phyloP scores from a whole-genome alignment of 1,284 basidiomycete species.

The Malassezia sp. region DNA sequence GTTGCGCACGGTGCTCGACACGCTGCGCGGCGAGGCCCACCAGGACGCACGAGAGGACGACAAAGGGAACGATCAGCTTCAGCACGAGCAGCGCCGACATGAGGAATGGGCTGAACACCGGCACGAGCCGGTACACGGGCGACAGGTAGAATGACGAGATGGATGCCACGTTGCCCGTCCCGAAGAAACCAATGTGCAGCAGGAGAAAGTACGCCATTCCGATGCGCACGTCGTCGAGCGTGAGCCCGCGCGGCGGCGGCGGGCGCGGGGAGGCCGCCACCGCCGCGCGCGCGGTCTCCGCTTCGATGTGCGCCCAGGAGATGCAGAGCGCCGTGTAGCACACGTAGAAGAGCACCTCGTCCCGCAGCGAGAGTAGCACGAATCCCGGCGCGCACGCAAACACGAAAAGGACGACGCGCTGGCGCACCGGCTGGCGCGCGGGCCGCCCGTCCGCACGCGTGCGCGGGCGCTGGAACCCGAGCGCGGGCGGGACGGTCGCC shows the following conservation, averaged over 20 bases:
- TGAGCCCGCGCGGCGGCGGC: slow-evolving; percentile 47
- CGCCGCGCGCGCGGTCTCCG: slow-evolving; percentile 13
- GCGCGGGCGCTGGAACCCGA: slow-evolving; percentile 43
- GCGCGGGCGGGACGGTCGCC: slow-evolving; percentile 24
- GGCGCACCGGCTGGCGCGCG: slow-evolving; percentile 25
- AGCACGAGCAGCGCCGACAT: slow-evolving; percentile 58
- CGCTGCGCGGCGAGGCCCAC: slow-evolving; percentile 17
- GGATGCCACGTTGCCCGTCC: slow-evolving; percentile 68
- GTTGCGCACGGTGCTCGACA: slow-evolving; percentile 4
- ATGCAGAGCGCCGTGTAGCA: slow-evolving; percentile 58
- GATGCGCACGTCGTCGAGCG: slow-evolving; percentile 59
- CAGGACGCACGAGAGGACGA: slow-evolving; percentile 63
- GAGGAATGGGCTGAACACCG: slow-evolving; percentile 73
- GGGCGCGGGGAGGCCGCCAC: background rate
- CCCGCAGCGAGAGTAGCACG: slow-evolving; percentile 66
- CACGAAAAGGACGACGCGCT: slow-evolving; percentile 40
- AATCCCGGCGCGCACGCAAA: slow-evolving; percentile 64
- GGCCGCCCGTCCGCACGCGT: slow-evolving; percentile 16
- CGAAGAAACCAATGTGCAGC: slow-evolving; percentile 77
- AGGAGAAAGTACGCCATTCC: slow-evolving; percentile 75
- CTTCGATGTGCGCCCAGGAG: slow-evolving; percentile 63
- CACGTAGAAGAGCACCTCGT: slow-evolving; percentile 70
- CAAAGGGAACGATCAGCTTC: slow-evolving; percentile 49
- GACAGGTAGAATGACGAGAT: slow-evolving; percentile 79
- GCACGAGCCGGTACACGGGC: slow-evolving; percentile 75